phyloP scores from a whole-genome alignment of 2,329 filamentous ascomycete species.

The Pseudocercospora eumusae region DNA sequence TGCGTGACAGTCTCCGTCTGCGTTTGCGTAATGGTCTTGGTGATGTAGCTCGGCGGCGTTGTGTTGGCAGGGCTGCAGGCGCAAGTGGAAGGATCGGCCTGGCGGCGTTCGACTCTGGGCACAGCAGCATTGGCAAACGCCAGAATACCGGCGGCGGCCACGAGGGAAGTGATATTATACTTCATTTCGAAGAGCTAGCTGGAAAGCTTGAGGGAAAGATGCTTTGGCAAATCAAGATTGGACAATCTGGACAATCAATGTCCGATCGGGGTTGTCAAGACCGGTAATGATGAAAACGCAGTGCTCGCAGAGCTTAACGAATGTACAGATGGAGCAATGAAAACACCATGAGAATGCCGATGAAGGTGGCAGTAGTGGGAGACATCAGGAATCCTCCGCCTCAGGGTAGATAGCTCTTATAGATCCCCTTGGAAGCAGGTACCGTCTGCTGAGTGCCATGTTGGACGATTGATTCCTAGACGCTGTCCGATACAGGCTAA shows the following conservation, averaged over 20 bases:
- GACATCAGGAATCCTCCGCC: not conserved
- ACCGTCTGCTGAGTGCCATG: not conserved
- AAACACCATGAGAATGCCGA: constrained; percentile 16
- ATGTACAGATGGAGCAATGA: constrained; percentile 19
- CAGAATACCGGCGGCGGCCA: constrained; percentile 49
- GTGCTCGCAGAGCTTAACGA: constrained; percentile 39
- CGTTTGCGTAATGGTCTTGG: constrained; percentile 27
- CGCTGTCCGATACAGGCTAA: constrained; percentile 19
- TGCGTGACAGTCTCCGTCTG: constrained; percentile 20
- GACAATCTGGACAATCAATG: not conserved
- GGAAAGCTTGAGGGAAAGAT: constrained; percentile 16
- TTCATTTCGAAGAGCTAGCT: constrained; percentile 35
- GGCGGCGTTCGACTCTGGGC: constrained; percentile 51
- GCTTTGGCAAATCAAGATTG: constrained; percentile 14
- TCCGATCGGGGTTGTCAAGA: constrained; percentile 29
- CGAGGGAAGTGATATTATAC: constrained; percentile 41
- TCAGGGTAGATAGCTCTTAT: constrained; percentile 17
- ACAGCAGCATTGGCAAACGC: constrained; percentile 46
- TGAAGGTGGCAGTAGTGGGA: not conserved
- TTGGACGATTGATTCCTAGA: constrained; percentile 12
- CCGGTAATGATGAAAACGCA: constrained; percentile 31
- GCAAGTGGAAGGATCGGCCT: constrained; percentile 42
- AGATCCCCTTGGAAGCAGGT: constrained; percentile 3
- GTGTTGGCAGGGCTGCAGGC: constrained; percentile 17
- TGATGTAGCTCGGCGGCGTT: constrained; percentile 22